Percentiles rank a stretch among this genome's conserved stretches.
These are phyloP conservation scores for Auriscalpium vulgare DNA, from an alignment of 768 basidiomycete species.

Conservation along the genomic window DNA sequence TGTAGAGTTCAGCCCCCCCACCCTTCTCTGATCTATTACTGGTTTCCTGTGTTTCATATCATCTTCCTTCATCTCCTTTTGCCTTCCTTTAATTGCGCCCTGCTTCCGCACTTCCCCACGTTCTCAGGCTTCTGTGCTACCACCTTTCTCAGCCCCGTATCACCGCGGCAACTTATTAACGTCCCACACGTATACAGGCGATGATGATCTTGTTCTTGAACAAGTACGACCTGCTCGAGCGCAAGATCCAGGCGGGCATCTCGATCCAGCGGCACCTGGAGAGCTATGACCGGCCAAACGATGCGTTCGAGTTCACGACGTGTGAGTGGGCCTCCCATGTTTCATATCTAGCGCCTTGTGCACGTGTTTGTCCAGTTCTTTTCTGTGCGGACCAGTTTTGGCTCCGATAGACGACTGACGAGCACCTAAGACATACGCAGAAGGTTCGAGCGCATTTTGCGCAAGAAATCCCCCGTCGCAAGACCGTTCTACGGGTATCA, in stretches of 20 bases:
- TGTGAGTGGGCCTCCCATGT: constrained; percentile 36
- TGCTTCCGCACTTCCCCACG: no score
- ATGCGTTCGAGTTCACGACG: constrained; percentile 55
- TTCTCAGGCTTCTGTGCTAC: no score
- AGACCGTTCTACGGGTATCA: constrained; percentile 66
- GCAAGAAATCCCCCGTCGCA: constrained; percentile 49
- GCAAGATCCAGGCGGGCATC: constrained; percentile 62
- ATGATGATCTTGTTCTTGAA: constrained; percentile 65
- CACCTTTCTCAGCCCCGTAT: not conserved
- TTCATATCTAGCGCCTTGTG: not conserved
- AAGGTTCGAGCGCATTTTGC: constrained; percentile 69
- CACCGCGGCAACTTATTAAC: not conserved
- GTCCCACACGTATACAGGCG: not conserved
- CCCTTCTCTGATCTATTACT: no score
- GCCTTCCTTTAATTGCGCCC: no score
- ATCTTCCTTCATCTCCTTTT: no score
- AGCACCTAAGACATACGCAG: constrained; percentile 59
- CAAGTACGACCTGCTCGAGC: constrained; percentile 68
- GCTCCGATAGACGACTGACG: not conserved
- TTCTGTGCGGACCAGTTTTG: no score
- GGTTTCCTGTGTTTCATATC: no score
- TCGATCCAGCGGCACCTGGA: constrained; percentile 61
- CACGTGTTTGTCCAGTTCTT: constrained; percentile 2
- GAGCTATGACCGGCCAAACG: constrained; percentile 68
- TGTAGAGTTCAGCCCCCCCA: no score